phyloP scores from a whole-genome alignment of 257 asterid species.

The Solanum etuberosum region DNA sequence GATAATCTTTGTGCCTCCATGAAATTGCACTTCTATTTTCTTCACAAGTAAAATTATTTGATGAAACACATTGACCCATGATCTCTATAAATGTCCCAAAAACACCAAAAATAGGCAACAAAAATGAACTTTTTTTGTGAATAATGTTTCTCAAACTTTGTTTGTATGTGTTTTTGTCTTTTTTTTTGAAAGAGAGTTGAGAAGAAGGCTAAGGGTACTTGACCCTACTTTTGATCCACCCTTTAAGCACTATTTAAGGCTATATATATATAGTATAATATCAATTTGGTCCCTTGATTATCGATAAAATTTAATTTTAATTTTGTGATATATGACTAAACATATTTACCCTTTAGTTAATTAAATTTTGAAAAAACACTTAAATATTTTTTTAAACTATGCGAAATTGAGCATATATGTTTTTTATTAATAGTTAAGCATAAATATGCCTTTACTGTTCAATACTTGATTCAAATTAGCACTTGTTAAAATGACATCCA shows the following conservation, averaged over 20 bases:
- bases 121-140: not conserved
- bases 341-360: not conserved
- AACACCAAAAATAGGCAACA: not conserved
- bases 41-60: not conserved
- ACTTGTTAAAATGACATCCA: not conserved
- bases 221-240: not conserved
- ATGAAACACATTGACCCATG: slow-evolving; percentile 23
- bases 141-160: not conserved
- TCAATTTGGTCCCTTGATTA: not conserved
- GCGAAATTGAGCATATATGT: too few relatives aligned
- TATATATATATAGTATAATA: not conserved
- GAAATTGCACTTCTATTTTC: not conserved
- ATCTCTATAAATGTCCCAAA: not conserved
- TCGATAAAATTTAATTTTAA: not conserved
- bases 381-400: not conserved
- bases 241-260: not conserved
- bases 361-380: not conserved
- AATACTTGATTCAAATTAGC: not conserved
- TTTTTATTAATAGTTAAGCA: too few relatives aligned
- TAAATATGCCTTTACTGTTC: not conserved
- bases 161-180: not conserved
- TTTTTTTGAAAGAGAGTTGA: not conserved
- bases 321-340: not conserved
- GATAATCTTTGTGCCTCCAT: not conserved
- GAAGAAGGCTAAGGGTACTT: not conserved